These are phyloP conservation scores for Pestalotiopsis sp. DNA, from an alignment of 2,329 filamentous ascomycete genomes.

Conservation along the genomic window DNA sequence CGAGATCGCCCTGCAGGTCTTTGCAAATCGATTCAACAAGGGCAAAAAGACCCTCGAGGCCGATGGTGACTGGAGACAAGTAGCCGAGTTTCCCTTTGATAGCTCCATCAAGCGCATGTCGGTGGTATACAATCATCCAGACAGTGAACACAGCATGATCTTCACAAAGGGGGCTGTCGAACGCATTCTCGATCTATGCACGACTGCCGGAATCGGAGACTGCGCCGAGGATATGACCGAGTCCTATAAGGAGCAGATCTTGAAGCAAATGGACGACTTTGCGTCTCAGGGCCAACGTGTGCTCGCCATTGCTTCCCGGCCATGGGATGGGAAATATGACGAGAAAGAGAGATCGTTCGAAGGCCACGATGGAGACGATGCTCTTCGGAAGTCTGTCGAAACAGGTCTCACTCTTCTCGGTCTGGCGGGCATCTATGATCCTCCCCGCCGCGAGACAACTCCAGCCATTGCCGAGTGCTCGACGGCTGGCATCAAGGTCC, in stretches of 20 bases:
- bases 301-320: slow-evolving; percentile 69
- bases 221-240: slow-evolving; percentile 47
- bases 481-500: slow-evolving; percentile 74
- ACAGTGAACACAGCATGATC: slow-evolving; percentile 49
- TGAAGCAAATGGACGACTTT: slow-evolving; percentile 59
- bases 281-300: slow-evolving; percentile 73
- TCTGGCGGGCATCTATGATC: slow-evolving; percentile 85
- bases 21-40: not conserved
- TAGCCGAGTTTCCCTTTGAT: slow-evolving; percentile 79
- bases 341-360: slow-evolving; percentile 21
- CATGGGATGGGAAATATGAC: slow-evolving; percentile 53
- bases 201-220: slow-evolving; percentile 46
- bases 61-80: slow-evolving; percentile 61
- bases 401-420: slow-evolving; percentile 72
- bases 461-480: slow-evolving; percentile 71
- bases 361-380: slow-evolving; percentile 39
- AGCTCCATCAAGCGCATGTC: slow-evolving; percentile 80
- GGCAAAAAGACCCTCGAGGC: slow-evolving; percentile 41
- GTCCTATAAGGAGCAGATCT: slow-evolving; percentile 50
- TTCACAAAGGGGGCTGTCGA: slow-evolving; percentile 68
- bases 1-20: slow-evolving; percentile 26
- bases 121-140: slow-evolving; percentile 65
- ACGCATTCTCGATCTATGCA: slow-evolving; percentile 60
- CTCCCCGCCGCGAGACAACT: slow-evolving; percentile 79
- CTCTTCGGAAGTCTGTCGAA: slow-evolving; percentile 65